Evolutionary conservation across 306 rosid genomes (phyloP).

Genomic region (Malus orientalis): DNA sequence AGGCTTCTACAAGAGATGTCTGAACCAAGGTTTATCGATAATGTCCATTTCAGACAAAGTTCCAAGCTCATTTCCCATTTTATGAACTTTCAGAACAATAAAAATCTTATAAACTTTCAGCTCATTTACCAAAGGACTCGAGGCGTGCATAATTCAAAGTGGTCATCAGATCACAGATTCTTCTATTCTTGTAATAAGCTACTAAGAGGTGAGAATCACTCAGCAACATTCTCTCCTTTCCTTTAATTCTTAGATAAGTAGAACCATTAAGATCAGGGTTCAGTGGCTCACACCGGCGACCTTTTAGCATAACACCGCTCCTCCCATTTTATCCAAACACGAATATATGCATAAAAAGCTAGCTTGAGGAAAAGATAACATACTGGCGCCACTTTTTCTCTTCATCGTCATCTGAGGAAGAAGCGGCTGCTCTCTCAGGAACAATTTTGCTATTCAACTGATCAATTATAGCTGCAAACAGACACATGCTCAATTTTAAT

Average conservation of each 20-base stretch:
- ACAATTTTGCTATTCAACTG: slow-evolving; percentile 43
- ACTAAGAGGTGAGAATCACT: neutral
- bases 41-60: neutral
- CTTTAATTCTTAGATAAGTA: neutral
- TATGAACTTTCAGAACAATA: neutral
- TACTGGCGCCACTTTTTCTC: slow-evolving; percentile 92
- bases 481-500: slow-evolving; percentile 1
- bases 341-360: neutral
- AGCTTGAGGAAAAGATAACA: slow-evolving; percentile 15
- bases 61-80: neutral
- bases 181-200: neutral
- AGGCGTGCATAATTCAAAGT: neutral
- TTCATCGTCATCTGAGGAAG: slow-evolving; percentile 56
- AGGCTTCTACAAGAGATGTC: neutral
- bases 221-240: neutral
- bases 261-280: neutral
- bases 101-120: neutral
- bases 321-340: neutral
- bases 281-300: neutral
- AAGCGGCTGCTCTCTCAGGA: slow-evolving; percentile 23
- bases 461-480: slow-evolving; percentile 68
- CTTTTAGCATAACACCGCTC: neutral
- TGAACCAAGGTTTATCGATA: neutral
- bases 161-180: neutral
- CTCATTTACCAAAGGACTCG: neutral